Percentiles rank a stretch among this genome's conserved stretches.
These are phyloP conservation scores for Fusarium praegraminearum DNA, from an alignment of 2,329 filamentous ascomycete species.

Conservation along the genomic window DNA sequence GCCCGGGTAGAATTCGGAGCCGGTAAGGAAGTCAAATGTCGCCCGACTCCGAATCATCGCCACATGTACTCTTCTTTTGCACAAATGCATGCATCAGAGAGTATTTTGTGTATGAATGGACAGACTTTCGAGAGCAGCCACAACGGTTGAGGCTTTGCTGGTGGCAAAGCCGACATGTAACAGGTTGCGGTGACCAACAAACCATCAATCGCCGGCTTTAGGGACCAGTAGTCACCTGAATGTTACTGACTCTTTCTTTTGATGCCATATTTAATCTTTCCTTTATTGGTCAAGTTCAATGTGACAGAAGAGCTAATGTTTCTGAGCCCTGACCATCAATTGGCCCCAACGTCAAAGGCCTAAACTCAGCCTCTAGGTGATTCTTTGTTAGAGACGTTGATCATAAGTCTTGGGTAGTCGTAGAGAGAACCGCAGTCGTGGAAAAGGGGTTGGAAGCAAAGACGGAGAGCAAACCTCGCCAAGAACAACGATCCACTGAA, in stretches of 20 bases:
- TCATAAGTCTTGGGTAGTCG: slow-evolving; percentile 16
- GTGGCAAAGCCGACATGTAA: slow-evolving; percentile 9
- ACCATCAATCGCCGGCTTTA: slow-evolving; percentile 10
- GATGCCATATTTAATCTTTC: slow-evolving; percentile 1
- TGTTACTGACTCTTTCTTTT: background rate
- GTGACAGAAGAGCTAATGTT: slow-evolving; percentile 22
- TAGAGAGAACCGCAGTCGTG: background rate
- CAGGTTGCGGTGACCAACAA: background rate
- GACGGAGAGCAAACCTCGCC: slow-evolving; percentile 29
- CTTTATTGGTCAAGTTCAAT: slow-evolving; percentile 5
- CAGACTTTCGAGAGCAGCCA: slow-evolving; percentile 29
- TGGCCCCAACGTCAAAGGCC: slow-evolving; percentile 19
- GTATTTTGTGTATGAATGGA: background rate
- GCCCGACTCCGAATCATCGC: slow-evolving; percentile 3
- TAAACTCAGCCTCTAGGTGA: slow-evolving; percentile 13
- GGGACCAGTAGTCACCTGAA: slow-evolving; percentile 22
- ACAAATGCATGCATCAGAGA: slow-evolving; percentile 7
- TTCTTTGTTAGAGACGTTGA: slow-evolving; percentile 26
- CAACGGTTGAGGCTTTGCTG: slow-evolving; percentile 36
- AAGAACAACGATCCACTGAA: slow-evolving; percentile 39
- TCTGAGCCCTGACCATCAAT: slow-evolving; percentile 22
- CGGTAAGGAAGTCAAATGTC: slow-evolving; percentile 17
- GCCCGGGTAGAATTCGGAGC: slow-evolving; percentile 28
- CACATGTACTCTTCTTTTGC: slow-evolving; percentile 4
- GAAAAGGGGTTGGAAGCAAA: slow-evolving; percentile 26